These are phyloP conservation scores for Colletotrichum theobromicola DNA, from an alignment of 2,329 filamentous ascomycete genomes.

Conservation along the genomic window DNA sequence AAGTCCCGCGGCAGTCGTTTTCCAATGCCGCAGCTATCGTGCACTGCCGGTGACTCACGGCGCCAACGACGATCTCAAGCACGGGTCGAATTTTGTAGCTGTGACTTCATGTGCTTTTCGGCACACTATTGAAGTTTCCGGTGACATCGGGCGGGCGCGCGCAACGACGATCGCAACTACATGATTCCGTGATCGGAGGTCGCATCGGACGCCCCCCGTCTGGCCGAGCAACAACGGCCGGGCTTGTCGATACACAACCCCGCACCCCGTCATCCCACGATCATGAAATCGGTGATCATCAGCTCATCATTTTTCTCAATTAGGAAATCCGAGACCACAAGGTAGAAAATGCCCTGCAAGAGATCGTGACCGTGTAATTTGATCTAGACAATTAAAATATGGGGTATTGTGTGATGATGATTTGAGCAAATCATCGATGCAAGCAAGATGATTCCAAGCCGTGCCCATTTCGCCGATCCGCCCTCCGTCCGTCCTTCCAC, in stretches of 20 bases:
- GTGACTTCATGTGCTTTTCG: not conserved
- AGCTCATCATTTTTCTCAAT: not conserved
- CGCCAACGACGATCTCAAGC: not conserved
- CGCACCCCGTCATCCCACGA: not conserved
- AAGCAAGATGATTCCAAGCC: not conserved
- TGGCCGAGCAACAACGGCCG: not conserved
- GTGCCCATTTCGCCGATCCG: not conserved
- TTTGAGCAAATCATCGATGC: not conserved
- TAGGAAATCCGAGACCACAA: not conserved
- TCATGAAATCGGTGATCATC: not conserved
- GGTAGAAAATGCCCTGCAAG: not conserved
- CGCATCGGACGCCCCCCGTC: not conserved
- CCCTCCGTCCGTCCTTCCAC: not conserved
- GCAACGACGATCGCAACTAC: not conserved
- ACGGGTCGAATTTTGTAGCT: not conserved
- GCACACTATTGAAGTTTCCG: not conserved
- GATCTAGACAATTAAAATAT: not conserved
- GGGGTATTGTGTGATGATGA: not conserved
- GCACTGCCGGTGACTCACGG: not conserved
- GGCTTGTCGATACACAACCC: not conserved
- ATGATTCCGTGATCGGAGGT: not conserved
- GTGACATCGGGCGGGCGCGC: not conserved
- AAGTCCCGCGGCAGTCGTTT: not conserved
- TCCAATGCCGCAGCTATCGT: not conserved
- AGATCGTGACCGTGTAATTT: not conserved